These are phyloP conservation scores for Candida sojae DNA, from an alignment of 1,139 yeast species.

Conservation along the genomic window DNA sequence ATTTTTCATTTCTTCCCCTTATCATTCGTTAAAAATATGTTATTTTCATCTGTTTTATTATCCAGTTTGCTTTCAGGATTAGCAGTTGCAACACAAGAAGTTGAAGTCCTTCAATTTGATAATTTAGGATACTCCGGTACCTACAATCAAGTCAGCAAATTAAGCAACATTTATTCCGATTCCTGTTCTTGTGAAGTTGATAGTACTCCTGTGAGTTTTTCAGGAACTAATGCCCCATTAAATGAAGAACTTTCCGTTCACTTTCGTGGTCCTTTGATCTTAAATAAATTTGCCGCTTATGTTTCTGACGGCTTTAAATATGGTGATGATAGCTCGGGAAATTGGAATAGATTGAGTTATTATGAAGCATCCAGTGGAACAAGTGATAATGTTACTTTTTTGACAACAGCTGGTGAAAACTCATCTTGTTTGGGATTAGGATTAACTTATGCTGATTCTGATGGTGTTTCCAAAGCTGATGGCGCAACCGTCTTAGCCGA, in stretches of 20 bases:
- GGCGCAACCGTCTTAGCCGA: conserved; percentile 62
- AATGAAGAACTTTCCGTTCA: conserved; percentile 90
- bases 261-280: conserved; percentile 87
- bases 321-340: conserved; percentile 37
- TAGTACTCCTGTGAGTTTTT: conserved; percentile 51
- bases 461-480: conserved; percentile 69
- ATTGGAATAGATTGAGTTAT: conserved; percentile 75
- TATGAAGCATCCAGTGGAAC: conserved; percentile 48
- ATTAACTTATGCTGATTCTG: conserved; percentile 72
- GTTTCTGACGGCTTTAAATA: conserved; percentile 43
- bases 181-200: conserved; percentile 64
- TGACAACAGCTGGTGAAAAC: conserved; percentile 79
- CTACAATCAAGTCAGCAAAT: conserved; percentile 67
- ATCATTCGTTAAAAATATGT: not conserved
- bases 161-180: conserved; percentile 50
- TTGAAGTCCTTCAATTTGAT: conserved; percentile 47
- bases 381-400: conserved; percentile 71
- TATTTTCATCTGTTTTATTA: conserved; percentile 1
- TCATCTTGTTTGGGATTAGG: conserved; percentile 85
- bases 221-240: conserved; percentile 79
- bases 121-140: conserved; percentile 81
- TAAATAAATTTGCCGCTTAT: conserved; percentile 71
- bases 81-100: conserved; percentile 7
- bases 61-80: not conserved
- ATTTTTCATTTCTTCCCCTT: not conserved